Conservation (phyloP, 2,329 filamentous ascomycete species). For the Botrytis sinoallii region DNA sequence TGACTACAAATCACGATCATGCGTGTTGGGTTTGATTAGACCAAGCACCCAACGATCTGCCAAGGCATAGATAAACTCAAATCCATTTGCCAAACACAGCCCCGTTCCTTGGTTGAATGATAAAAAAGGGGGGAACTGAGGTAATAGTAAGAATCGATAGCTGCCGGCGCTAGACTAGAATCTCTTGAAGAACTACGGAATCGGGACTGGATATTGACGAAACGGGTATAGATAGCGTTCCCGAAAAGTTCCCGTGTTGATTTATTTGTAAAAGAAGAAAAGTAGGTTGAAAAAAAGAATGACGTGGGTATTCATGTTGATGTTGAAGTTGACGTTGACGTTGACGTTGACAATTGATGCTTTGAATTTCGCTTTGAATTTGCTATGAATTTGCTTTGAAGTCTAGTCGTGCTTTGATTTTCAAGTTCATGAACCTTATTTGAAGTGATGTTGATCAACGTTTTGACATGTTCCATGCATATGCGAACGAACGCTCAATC, state of each 20-base stretch:
- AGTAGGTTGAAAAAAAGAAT: neutral
- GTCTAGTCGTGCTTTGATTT: neutral
- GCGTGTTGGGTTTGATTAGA: neutral
- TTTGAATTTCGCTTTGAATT: neutral
- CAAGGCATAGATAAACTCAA: neutral
- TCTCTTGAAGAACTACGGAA: neutral
- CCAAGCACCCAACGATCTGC: neutral
- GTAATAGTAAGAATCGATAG: neutral
- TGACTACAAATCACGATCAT: neutral
- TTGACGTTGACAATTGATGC: neutral
- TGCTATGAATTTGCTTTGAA: too few relatives aligned
- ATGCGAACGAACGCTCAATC: neutral
- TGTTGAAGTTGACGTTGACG: neutral
- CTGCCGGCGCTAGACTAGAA: neutral
- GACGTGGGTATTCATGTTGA: neutral
- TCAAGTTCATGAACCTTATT: neutral
- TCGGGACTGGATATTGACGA: neutral
- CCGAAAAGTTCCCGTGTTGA: neutral
- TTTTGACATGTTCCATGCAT: neutral
- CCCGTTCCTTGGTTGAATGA: neutral
- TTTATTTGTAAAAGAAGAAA: neutral
- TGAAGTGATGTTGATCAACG: neutral
- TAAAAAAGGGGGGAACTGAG: neutral
- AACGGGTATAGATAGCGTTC: neutral
- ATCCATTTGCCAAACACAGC: neutral